Base-by-base conservation (phyloP, 148 eudicot species). In the Beta vulgaris region DNA sequence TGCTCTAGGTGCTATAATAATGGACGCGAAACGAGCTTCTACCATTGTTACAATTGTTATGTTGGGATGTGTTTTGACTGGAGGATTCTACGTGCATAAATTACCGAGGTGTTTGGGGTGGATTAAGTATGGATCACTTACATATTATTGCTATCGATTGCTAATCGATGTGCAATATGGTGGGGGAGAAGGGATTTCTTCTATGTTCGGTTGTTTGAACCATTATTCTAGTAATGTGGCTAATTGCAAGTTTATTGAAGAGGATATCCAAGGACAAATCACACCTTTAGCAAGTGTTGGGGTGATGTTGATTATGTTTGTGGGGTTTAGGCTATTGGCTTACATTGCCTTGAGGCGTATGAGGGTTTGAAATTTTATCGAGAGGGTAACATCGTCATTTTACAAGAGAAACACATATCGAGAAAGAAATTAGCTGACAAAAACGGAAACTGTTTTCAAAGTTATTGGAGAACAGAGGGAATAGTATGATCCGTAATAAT, bases 11-110 rank as follows among this genome's bases (percentile, higher is more conserved):
- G 99, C 97, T 2, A 75, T 89, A 19, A 90, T 95, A 75, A 92
- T 95, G 99, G 99, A 95, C 34, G 96, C 92, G 15, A 92, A 92
- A 73, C 84, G 86, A 65, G 99, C 99, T 2, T 87, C 99, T 3
- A 95, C 97, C 0, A 65, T 95, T 26, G 98, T 87, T 3, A 90
- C 98, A 0, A 86, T 95, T 19, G 86, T 85, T 6, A 92, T 95
- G 97, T 79, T 92, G 58, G 97, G 89, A 2, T 95, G 93, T 57
- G 97, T 95, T 1, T 75, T 95, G 63, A 90, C 94, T 0, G 99
- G 99, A 42, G 99, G 99, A 51, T 95, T 81, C 72, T 95, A 92
- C 7, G 99, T 95, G 71, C 98, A 92, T 32, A 84, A 88, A 43
- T 78, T 95, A 74, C 98, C 98, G 0, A 32, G 73, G 19, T 91